A percentile compares a stretch with the other conserved stretches of the same genome.
phyloP scores from a whole-genome alignment of 2,329 filamentous ascomycete species.

The Cytospora chrysosperma region DNA sequence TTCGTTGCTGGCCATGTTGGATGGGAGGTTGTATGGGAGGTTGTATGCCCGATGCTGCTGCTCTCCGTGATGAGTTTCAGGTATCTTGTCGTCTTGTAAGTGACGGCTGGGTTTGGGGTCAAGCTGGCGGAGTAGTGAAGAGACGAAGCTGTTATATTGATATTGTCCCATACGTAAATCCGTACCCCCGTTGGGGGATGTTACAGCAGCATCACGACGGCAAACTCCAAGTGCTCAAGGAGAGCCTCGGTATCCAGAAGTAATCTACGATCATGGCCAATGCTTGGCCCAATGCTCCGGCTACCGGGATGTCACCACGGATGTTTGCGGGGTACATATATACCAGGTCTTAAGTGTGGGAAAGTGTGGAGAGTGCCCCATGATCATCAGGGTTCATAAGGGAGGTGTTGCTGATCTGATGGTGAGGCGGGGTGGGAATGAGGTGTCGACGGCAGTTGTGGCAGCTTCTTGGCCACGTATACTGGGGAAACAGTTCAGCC shows the following conservation, averaged over 20 bases:
- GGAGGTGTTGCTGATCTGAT: not conserved
- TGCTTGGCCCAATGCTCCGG: not conserved
- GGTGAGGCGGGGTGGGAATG: not conserved
- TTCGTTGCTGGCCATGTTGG: conserved; percentile 28
- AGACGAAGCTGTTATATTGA: not conserved
- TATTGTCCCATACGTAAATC: not conserved
- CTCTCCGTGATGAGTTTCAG: not conserved
- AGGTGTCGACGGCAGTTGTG: not conserved
- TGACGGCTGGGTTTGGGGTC: not conserved
- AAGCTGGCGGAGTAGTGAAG: not conserved
- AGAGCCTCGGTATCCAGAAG: not conserved
- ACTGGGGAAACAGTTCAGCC: not conserved
- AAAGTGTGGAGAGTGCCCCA: conserved; percentile 14
- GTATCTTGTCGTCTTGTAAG: not conserved
- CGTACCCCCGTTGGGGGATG: not conserved
- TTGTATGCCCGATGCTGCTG: not conserved
- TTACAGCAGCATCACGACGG: not conserved
- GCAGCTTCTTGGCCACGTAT: not conserved
- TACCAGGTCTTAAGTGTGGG: too few species aligned
- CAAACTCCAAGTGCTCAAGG: not conserved
- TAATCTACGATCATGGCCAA: not conserved
- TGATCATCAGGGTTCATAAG: not conserved
- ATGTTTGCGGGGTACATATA: conserved; percentile 8
- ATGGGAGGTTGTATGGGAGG: conserved; percentile 12
- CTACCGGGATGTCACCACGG: not conserved